These are phyloP conservation scores for Ceratocystiopsis minuta DNA, from an alignment of 2,329 filamentous ascomycete genomes.

Conservation along the genomic window DNA sequence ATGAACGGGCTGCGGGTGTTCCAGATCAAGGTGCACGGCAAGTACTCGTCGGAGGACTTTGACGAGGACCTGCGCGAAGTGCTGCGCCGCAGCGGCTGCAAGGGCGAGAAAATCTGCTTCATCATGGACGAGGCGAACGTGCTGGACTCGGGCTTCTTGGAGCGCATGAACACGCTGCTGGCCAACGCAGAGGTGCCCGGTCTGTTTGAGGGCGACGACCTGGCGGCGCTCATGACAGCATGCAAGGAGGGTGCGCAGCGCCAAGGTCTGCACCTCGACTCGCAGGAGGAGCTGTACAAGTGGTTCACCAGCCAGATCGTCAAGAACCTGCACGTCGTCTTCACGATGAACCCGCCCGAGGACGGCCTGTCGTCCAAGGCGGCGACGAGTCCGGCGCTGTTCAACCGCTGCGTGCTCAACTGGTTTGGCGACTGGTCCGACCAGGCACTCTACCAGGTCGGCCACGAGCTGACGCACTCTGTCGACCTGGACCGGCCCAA, in stretches of 20 bases:
- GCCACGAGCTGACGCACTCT: conserved; percentile 86
- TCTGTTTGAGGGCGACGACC: conserved; percentile 97
- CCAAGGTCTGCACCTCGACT: conserved; percentile 87
- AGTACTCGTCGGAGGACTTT: conserved; percentile 96
- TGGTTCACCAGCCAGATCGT: conserved; percentile 99
- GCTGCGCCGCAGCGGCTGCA: conserved; percentile 82
- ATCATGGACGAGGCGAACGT: conserved; percentile 99
- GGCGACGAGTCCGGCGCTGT: conserved; percentile 89
- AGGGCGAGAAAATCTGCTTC: conserved; percentile 99
- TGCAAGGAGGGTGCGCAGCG: conserved; percentile 97
- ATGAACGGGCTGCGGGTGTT: conserved; percentile 99
- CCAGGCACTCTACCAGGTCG: conserved; percentile 95
- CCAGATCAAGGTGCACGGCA: conserved; percentile 99
- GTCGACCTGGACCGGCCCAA: conserved; percentile 81
- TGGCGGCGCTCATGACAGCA: conserved; percentile 94
- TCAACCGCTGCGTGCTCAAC: conserved; percentile 98
- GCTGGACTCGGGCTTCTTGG: conserved; percentile 92
- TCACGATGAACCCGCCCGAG: conserved; percentile 98
- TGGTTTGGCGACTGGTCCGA: conserved; percentile 99
- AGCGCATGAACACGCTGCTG: conserved; percentile 96
- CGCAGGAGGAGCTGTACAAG: conserved; percentile 98
- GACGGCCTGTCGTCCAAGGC: conserved; percentile 90
- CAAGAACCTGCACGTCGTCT: conserved; percentile 96
- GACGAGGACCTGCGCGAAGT: conserved; percentile 94
- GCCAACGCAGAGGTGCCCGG: conserved; percentile 99